Evolutionary conservation across 139 green algal genomes (phyloP).

Genomic region (Chlamydomonas applanata): DNA sequence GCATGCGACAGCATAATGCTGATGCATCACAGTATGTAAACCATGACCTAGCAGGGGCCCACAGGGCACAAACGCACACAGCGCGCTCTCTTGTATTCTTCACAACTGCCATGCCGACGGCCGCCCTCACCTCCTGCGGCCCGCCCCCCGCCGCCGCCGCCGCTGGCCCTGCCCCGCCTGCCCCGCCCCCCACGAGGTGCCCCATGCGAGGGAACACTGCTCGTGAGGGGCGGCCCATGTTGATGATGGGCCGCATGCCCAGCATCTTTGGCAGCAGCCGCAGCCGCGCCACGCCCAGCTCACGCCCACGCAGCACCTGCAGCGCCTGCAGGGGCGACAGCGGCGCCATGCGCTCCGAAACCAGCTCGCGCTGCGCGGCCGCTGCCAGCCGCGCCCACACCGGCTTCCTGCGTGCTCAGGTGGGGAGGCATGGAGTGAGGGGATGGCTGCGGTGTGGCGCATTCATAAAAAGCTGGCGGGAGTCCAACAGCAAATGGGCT

Average conservation of each 20-base stretch:
- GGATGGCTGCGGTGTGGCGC: too few relatives aligned
- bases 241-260: slow-evolving; percentile 78
- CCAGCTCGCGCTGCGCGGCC: slow-evolving; percentile 41
- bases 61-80: too few relatives aligned
- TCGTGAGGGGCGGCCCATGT: slow-evolving; percentile 50
- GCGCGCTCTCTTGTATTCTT: too few relatives aligned
- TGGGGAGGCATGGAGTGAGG: too few relatives aligned
- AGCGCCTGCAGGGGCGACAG: not conserved
- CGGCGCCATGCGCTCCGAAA: slow-evolving; percentile 21
- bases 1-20: too few relatives aligned
- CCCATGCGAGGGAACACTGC: slow-evolving; percentile 37
- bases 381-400: slow-evolving; percentile 67
- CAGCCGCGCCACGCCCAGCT: slow-evolving; percentile 69
- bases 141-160: too few relatives aligned
- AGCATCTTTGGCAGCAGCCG: slow-evolving; percentile 79
- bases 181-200: not conserved
- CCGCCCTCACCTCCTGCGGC: not conserved
- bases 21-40: too few relatives aligned
- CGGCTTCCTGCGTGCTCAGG: slow-evolving; percentile 70
- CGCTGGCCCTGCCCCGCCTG: too few relatives aligned
- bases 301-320: slow-evolving; percentile 43
- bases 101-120: too few relatives aligned
- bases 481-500: too few relatives aligned
- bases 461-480: too few relatives aligned
- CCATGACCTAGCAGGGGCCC: too few relatives aligned